A percentile compares a stretch with the other conserved stretches of the same genome.
These are phyloP conservation scores for Saccharata proteae DNA, from an alignment of 2,329 filamentous ascomycete species.

Conservation along the genomic window DNA sequence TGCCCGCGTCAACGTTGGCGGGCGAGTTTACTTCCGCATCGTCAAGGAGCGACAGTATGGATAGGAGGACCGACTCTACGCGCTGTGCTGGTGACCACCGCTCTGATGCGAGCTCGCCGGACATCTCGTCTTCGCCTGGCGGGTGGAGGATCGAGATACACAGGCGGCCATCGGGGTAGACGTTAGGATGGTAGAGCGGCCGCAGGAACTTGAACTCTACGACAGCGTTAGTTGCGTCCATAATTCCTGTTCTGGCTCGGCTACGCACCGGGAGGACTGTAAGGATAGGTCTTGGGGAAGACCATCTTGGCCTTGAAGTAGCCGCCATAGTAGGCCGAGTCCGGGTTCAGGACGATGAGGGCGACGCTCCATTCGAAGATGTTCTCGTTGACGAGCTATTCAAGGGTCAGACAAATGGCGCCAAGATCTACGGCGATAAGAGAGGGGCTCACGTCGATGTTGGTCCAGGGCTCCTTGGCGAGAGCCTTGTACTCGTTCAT, in stretches of 20 bases:
- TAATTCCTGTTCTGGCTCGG: neutral
- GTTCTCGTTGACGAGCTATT: constrained; percentile 63
- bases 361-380: constrained; percentile 80
- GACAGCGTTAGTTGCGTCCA: no score
- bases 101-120: constrained; percentile 78
- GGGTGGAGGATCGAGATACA: constrained; percentile 95
- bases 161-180: constrained; percentile 79
- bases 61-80: constrained; percentile 88
- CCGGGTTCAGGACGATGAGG: constrained; percentile 83
- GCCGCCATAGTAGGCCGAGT: constrained; percentile 82
- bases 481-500: constrained; percentile 80
- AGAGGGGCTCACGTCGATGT: constrained; percentile 58
- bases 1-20: constrained; percentile 86
- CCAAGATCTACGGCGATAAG: neutral
- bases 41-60: constrained; percentile 81
- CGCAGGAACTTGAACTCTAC: constrained; percentile 68
- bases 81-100: constrained; percentile 91
- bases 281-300: constrained; percentile 83
- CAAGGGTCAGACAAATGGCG: constrained; percentile 13
- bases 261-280: constrained; percentile 56
- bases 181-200: constrained; percentile 82
- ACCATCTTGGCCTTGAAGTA: constrained; percentile 88
- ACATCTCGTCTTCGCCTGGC: constrained; percentile 85
- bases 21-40: constrained; percentile 88
- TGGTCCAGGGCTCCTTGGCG: constrained; percentile 83